Evolutionary conservation across 2,329 filamentous ascomycete genomes (phyloP), one percentile per base, ranked within the genome.

Genomic region (Fusarium buharicum): DNA sequence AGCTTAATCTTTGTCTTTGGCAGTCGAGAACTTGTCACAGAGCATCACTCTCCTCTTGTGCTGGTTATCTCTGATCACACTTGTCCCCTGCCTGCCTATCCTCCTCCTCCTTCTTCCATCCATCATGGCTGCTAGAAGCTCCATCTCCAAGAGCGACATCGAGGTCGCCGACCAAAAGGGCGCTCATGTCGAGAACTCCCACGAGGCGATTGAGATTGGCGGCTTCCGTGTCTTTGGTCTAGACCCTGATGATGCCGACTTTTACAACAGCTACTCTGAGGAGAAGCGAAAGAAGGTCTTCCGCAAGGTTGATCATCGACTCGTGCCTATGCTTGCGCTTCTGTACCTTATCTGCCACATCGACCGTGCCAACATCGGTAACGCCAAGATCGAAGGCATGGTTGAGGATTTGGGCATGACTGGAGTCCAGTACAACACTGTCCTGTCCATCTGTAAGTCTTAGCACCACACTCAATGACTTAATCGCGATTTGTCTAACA

Each of bases 371-470:
- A 87, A 86, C 66, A 73, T 73, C 10, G 71, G 71, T 6, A 84
- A 84, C 72, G 82, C 84, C 4, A 85, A 84, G 72, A 82, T 85
- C 33, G 73, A 72, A 52, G 71, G 73, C 34, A 66, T 75, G 58
- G 66, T 71, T 36, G 55, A 79, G 18, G 64, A 78, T 72, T 47
- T 71, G 40, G 51, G 80, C 20, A 83, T 90, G 79, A 81, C 81
- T 1, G 75, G 80, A 18, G 78, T 79, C 10, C 80, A 88, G 71
- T 90, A 89, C 73, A 89, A 89, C 72, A 77, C 83, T 4, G 58
- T 69, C 6, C 75, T 84, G 7, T 61, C 69, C 8, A 80, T 90
- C 57, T 90, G 66, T 91, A 76, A 90, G 90, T 76, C 31, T 85
- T 82, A 2, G 87, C 88, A 11, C 9, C 0, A 6, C 20, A 0